Base-by-base conservation (phyloP, 352 stramenopile species). In the Pythium sukuiense region DNA sequence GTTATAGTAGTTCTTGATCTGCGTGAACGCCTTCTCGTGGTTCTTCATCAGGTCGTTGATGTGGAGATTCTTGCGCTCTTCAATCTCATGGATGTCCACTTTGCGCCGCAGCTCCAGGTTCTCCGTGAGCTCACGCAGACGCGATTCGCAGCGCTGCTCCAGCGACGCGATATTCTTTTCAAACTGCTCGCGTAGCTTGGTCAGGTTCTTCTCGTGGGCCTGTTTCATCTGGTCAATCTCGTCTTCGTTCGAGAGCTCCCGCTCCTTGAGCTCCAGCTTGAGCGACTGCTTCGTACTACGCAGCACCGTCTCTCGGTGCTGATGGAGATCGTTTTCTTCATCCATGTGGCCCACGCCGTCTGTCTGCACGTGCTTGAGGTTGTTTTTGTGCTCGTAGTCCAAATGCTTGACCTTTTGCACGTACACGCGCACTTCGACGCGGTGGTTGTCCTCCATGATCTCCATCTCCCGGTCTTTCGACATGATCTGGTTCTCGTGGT, bases 1-100 rank as follows among this genome's bases (percentile, higher is more conserved):
- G 71, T 98, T 98, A 72, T 98, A 98, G 85, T 98, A 98, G 56
- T 92, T 89, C 65, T 98, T 98, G 83, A 98, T 98, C 80, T 98
- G 90, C 8, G 79, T 85, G 69, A 97, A 97, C 18, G 90, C 90
- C 64, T 94, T 96, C 64, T 97, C 88, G 71, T 98, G 93, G 76
- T 98, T 97, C 65, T 88, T 87, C 84, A 98, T 98, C 26, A 98
- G 74, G 56, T 98, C 92, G 71, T 97, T 97, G 65, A 98, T 97
- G 79, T 98, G 94, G 54, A 97, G 61, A 63, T 98, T 98, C 76
- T 98, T 98, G 68, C 93, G 85, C 73, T 98, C 94, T 55, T 97
- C 90, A 46, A 97, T 97, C 74, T 98, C 91, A 71, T 97, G 91
- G 27, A 97, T 89, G 56, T 97, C 89, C 8, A 97, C 90, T 74